Evolutionary conservation across 129 eudicot genomes (phyloP), one percentile per base, ranked within the genome.

Genomic region (Smallanthus sonchifolius): DNA sequence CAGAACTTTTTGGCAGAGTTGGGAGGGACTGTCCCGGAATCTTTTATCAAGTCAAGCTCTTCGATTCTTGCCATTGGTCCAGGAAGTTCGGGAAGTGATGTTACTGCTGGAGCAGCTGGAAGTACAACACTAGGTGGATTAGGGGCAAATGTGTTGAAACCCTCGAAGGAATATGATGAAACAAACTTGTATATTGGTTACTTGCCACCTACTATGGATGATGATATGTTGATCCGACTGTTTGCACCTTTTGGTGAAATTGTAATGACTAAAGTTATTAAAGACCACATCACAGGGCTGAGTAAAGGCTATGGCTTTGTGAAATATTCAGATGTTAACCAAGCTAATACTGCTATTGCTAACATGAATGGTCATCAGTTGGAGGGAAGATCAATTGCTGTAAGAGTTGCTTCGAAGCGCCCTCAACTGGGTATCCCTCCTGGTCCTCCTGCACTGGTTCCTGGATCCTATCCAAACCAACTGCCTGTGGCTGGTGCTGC

Each of bases 291-390:
- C 1, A 76, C 86, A 4, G 87, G 91, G 17, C 36, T 86, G 73
- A 91, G 97, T 80, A 91, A 91, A 83, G 96, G 97, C 10, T 88
- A 91, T 42, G 96, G 97, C 5, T 91, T 88, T 77, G 97, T 91
- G 52, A 91, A 91, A 82, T 91, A 82, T 68, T 79, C 96, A 17
- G 83, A 83, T 81, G 88, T 86, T 60, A 79, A 81, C 60, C 92
- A 88, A 83, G 97, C 97, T 4, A 91, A 91, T 75, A 72, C 43
- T 51, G 97, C 97, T 67, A 91, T 86, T 79, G 77, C 85, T 47
- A 72, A 84, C 76, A 91, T 91, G 97, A 91, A 83, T 52, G 97
- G 97, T 14, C 78, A 86, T 75, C 79, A 60, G 8, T 45, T 91
- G 7, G 97, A 91, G 61, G 97, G 97, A 28, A 89, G 96, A 77